A percentile compares a stretch with the other conserved stretches of the same genome.
Evolutionary conservation across 1,284 basidiomycete genomes (phyloP).

Genomic region (Pholiota adiposa): DNA sequence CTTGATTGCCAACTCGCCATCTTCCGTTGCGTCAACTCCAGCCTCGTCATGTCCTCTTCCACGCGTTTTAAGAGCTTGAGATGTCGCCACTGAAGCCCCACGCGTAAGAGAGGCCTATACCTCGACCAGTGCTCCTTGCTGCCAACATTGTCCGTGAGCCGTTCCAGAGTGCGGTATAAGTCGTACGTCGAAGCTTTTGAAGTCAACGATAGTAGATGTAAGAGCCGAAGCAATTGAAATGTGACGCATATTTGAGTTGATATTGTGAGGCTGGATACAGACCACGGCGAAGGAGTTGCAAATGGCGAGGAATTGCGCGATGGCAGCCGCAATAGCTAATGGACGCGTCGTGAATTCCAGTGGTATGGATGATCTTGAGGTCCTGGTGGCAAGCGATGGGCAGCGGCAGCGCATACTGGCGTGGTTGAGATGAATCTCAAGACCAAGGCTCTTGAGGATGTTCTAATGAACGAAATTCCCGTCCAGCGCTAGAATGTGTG

Average conservation of each 20-base stretch:
- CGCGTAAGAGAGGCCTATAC: background rate
- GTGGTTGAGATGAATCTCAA: conserved; percentile 1
- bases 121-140: background rate
- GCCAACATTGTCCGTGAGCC: background rate
- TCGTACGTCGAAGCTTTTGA: conserved; percentile 30
- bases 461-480: background rate
- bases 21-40: background rate
- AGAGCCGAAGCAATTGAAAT: conserved; percentile 6
- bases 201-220: conserved; percentile 23
- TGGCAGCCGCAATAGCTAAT: conserved; percentile 1
- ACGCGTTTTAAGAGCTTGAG: background rate
- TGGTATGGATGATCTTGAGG: background rate
- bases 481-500: background rate
- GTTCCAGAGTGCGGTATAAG: conserved; percentile 24
- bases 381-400: background rate
- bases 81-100: background rate
- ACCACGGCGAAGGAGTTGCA: conserved; percentile 20
- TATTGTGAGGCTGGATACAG: conserved; percentile 12
- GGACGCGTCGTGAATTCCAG: background rate
- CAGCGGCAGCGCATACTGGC: background rate
- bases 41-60: background rate
- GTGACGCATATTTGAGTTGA: conserved; percentile 8
- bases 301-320: conserved; percentile 9
- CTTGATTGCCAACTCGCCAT: conserved; percentile 26
- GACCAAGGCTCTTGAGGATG: background rate